phyloP scores from a whole-genome alignment of 2,329 filamentous ascomycete species.

The Pyrenophora graminea region DNA sequence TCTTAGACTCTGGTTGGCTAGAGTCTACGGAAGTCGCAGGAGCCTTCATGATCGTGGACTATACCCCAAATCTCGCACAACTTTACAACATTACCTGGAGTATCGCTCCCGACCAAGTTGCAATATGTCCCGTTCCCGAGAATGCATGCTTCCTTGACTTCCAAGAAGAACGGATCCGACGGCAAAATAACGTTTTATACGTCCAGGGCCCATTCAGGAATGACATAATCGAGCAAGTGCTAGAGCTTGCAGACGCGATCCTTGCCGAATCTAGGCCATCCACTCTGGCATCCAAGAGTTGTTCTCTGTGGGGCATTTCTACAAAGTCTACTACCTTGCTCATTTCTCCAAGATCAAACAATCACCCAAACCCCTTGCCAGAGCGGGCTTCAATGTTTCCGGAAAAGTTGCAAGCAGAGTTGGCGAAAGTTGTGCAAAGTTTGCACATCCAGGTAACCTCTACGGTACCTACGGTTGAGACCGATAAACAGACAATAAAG shows the following conservation, averaged over 20 bases:
- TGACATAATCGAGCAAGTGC: conserved; percentile 18
- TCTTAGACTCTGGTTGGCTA: conserved; percentile 17
- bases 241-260: conserved; percentile 20
- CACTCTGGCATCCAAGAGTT: neutral
- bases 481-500: conserved; percentile 1
- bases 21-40: conserved; percentile 12
- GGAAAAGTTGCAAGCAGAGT: conserved; percentile 10
- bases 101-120: conserved; percentile 23
- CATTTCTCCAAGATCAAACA: neutral
- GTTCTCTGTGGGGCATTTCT: neutral
- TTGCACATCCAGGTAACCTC: conserved; percentile 7
- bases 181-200: conserved; percentile 30
- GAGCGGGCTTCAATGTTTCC: conserved; percentile 13
- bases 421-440: conserved; percentile 17
- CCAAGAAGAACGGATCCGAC: conserved; percentile 13
- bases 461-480: neutral
- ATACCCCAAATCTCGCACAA: conserved; percentile 21
- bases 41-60: conserved; percentile 34
- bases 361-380: neutral
- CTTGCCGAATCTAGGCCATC: conserved; percentile 11
- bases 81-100: conserved; percentile 20
- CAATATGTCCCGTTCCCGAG: conserved; percentile 38
- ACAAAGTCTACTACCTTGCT: neutral
- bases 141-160: conserved; percentile 23
- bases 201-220: conserved; percentile 35